Conservation (phyloP, 306 rosid genomes). For the Biancaea sappan region DNA sequence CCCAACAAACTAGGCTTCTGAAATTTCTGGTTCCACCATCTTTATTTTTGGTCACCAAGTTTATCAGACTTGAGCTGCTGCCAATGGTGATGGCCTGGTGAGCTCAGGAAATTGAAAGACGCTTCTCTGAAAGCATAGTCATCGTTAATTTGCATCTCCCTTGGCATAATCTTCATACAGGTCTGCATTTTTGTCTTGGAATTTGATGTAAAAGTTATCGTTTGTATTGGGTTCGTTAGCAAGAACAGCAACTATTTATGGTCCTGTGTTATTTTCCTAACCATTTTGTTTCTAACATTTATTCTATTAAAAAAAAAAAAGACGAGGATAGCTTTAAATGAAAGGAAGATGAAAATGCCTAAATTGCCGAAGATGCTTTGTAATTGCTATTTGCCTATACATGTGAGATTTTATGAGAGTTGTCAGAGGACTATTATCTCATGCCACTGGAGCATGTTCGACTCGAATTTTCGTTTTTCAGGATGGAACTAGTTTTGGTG, state of each 20-base stretch:
- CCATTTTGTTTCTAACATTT: slow-evolving; percentile 11
- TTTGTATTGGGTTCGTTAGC: not conserved
- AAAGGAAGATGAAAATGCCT: slow-evolving; percentile 24
- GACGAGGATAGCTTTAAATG: slow-evolving; percentile 5
- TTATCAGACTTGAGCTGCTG: slow-evolving; percentile 39
- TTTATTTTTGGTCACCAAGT: slow-evolving; percentile 31
- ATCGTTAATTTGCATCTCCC: slow-evolving; percentile 31
- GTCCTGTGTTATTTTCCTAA: slow-evolving; percentile 18
- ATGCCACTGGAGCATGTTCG: not conserved
- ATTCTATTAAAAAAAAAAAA: slow-evolving; percentile 27
- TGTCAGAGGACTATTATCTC: not conserved
- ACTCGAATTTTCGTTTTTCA: not conserved
- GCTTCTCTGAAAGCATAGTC: slow-evolving; percentile 36
- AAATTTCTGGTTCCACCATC: slow-evolving; percentile 24
- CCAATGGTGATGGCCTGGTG: slow-evolving; percentile 34
- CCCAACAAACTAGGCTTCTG: slow-evolving; percentile 62
- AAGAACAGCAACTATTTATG: slow-evolving; percentile 10
- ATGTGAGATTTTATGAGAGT: too few species aligned
- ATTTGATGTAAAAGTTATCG: slow-evolving; percentile 20
- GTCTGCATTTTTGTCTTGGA: slow-evolving; percentile 19
- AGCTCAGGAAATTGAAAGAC: slow-evolving; percentile 35
- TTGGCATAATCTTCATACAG: slow-evolving; percentile 22
- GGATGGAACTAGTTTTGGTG: not conserved
- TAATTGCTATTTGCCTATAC: not conserved
- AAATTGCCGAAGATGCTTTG: slow-evolving; percentile 12